Percentiles rank a stretch among this genome's conserved stretches.
Conservation (phyloP, 2,329 filamentous ascomycete species). For the Trichoderma breve region DNA sequence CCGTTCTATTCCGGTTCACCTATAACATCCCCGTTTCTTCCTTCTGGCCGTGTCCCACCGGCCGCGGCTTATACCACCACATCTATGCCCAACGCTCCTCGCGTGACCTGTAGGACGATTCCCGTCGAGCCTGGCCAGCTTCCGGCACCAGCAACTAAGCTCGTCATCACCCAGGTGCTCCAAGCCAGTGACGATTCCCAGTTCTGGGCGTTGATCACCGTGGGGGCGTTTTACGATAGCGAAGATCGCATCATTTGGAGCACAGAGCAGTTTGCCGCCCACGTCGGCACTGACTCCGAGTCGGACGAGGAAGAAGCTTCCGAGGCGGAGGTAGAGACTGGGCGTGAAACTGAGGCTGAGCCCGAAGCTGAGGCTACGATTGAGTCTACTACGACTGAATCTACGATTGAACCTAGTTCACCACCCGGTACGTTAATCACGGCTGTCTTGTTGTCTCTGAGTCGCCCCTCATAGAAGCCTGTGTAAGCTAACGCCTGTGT, state of each 20-base stretch:
- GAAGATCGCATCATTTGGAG: conserved; percentile 45
- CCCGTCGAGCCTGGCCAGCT: conserved; percentile 34
- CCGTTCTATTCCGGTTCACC: too few relatives aligned
- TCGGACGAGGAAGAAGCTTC: conserved; percentile 27
- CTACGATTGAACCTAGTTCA: conserved; percentile 4
- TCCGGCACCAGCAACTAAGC: conserved; percentile 45
- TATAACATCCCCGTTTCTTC: neutral
- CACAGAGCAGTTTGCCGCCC: conserved; percentile 42
- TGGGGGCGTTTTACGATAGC: conserved; percentile 48
- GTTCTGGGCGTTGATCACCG: conserved; percentile 47
- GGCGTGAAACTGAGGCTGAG: conserved; percentile 20
- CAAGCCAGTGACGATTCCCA: conserved; percentile 32
- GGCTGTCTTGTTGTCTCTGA: neutral
- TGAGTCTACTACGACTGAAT: neutral
- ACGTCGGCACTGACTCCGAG: conserved; percentile 28
- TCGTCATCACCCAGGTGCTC: conserved; percentile 45
- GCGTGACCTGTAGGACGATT: conserved; percentile 27
- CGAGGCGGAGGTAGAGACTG: conserved; percentile 12
- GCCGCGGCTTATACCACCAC: neutral
- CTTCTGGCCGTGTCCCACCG: neutral
- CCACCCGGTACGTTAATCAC: conserved; percentile 5
- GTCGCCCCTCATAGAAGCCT: neutral
- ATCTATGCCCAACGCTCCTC: conserved; percentile 25
- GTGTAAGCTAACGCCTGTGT: neutral
- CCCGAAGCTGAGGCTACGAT: neutral